Evolutionary conservation across 2,329 filamentous ascomycete species (phyloP).

Genomic region (Trichoderma atrobrunneum): DNA sequence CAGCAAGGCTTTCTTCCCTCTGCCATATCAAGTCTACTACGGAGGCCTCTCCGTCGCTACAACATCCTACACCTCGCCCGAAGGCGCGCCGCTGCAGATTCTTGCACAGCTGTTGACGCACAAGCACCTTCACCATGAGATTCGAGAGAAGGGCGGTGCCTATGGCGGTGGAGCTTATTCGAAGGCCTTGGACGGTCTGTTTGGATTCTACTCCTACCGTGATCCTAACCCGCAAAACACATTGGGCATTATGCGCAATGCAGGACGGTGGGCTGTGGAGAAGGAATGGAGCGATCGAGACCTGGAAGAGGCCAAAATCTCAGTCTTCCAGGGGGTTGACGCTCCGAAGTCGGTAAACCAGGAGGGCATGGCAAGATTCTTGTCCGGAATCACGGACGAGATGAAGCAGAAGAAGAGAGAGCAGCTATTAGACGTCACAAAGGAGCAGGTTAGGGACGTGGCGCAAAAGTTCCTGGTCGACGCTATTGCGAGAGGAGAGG

Average conservation of each 20-base stretch:
- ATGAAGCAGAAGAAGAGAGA: slow-evolving; percentile 86
- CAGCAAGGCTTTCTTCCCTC: slow-evolving; percentile 81
- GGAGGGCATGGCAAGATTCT: slow-evolving; percentile 82
- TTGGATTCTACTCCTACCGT: slow-evolving; percentile 94
- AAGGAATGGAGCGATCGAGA: slow-evolving; percentile 79
- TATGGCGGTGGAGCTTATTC: slow-evolving; percentile 91
- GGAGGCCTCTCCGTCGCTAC: slow-evolving; percentile 79
- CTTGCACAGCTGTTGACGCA: slow-evolving; percentile 91
- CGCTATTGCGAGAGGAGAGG: slow-evolving; percentile 55
- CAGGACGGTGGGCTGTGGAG: slow-evolving; percentile 79
- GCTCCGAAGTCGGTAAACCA: slow-evolving; percentile 82
- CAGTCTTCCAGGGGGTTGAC: slow-evolving; percentile 88
- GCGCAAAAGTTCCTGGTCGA: slow-evolving; percentile 81
- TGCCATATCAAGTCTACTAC: slow-evolving; percentile 98
- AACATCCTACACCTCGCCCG: slow-evolving; percentile 72
- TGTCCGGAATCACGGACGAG: slow-evolving; percentile 79
- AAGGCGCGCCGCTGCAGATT: slow-evolving; percentile 79
- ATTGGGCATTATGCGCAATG: slow-evolving; percentile 76
- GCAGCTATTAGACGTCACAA: slow-evolving; percentile 80
- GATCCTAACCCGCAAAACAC: slow-evolving; percentile 94
- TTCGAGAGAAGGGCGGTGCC: slow-evolving; percentile 94
- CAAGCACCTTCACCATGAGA: slow-evolving; percentile 95
- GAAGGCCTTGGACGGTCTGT: slow-evolving; percentile 74
- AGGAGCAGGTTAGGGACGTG: slow-evolving; percentile 73
- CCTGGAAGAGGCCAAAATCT: slow-evolving; percentile 93